Base-by-base conservation (phyloP, 192 early-diverging fungal genomes). In the Coemansia sp. region DNA sequence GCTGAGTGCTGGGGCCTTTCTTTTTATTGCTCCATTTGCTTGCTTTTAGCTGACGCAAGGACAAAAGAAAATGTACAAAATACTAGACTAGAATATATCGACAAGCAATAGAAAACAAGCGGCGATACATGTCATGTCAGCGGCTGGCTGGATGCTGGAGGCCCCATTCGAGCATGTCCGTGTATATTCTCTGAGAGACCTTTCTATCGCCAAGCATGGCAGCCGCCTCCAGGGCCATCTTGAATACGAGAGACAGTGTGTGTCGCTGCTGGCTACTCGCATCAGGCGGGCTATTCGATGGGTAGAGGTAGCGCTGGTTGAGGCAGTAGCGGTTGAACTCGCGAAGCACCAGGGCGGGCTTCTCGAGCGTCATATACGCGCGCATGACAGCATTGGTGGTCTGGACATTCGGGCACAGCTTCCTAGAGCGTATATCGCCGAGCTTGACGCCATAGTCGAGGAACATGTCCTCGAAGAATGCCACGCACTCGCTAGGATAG, bases 351-450 rank as follows among this genome's bases (percentile, higher is more conserved):
- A 74, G 37, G 24, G 19, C 19, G 6, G 74, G 74, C 24, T 57
- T 60, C 8, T 71, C 67, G 4, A 76, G 71, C 62, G 47, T 42
- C 29, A 58, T 19, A 36, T 82, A 82, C 6, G 79, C 74, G 12
- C 71, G 65, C 79, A 82, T 82, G 14, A 77, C 68, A 4, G 79
- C 53, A 42, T 82, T 82, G 29, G 64, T 71, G 49, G 74, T 82
- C 24, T 69, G 57, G n/a, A 71, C 17, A 49, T 82, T 82, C 19
- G 74, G 74, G 4, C 25, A 47, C 3, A 49, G 67, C 20, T 37
- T 31, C 29, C 25, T 51, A 20, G 61, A 56, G 17, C 59, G 46
- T 22, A 67, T 71, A 39, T 73, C 56, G 25, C 39, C 31, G 6
- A 31, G 22, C 0, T 32, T 24, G 22, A 31, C 79, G 19, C 59